Evolutionary conservation across 352 stramenopile species (phyloP), one percentile per base, ranked within the genome.

Genomic region (Globisporangium alternatum): DNA sequence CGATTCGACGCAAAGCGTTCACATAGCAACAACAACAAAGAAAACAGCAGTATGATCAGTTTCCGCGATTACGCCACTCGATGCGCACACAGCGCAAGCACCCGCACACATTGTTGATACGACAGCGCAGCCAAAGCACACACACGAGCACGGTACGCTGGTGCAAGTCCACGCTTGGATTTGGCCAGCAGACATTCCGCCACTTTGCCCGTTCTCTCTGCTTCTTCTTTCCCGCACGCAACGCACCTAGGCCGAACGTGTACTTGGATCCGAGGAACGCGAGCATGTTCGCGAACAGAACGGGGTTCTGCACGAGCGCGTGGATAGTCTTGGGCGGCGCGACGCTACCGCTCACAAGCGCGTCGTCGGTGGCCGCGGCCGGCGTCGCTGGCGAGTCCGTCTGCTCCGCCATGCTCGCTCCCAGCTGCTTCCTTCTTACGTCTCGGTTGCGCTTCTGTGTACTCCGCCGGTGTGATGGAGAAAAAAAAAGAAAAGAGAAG

Each of bases 191-290:
- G 9, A 5, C 21, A 10, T 5, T 21, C 21, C 43, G 15, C 9
- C 37, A 43, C 5, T 17, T 17, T 43, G 37, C 17, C 1, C 3
- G 30, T 41, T 56, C 9, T 37, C 30, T 52, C 15, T 52, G 6
- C 9, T 25, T 57, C 17, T 57, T 57, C 31, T 28, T 57, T 57
- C 52, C 52, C 52, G 52, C 21, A 52, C 8, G 21, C 43, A 51
- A 60, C 54, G 61, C 71, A 91, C 82, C 75, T 33, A 91, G 62
- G 17, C 73, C 54, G 31, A 71, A 69, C 7, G 80, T 80, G 43
- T 93, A 81, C 33, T 80, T 69, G 5, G 78, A 83, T 3, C 81
- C 80, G 37, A 91, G 70, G 62, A 86, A 93, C 43, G 70, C 72
- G 19, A 95, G 69, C 47, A 93, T 60, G 19, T 71, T 76, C 47